Evolutionary conservation across 306 rosid genomes (phyloP).

Genomic region (Vigna trinervia): DNA sequence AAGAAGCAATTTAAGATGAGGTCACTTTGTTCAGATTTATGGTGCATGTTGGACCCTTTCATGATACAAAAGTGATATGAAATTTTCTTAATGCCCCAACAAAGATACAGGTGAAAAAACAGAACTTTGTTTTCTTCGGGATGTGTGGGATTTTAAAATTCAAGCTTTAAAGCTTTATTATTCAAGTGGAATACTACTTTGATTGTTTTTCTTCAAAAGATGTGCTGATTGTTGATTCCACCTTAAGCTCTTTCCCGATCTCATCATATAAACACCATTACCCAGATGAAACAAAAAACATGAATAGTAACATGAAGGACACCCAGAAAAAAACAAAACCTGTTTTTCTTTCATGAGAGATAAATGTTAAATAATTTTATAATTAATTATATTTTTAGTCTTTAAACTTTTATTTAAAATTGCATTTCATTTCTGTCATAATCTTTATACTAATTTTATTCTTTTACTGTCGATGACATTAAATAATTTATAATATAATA

Average conservation of each 20-base stretch:
- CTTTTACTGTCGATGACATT: no score
- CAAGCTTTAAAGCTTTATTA: conserved; percentile 42
- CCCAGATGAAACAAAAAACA: conserved; percentile 34
- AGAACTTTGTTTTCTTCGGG: conserved; percentile 51
- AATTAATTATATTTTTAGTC: no score
- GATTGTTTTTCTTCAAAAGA: conserved; percentile 66
- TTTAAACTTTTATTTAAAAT: no score
- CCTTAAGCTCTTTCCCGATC: conserved; percentile 45
- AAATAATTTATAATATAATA: no score
- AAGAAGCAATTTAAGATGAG: conserved; percentile 20
- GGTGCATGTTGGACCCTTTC: conserved; percentile 36
- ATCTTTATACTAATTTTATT: no score
- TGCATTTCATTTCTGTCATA: no score
- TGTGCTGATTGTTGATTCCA: conserved; percentile 54
- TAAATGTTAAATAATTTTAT: no score
- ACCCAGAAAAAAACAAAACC: no score
- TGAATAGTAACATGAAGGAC: conserved; percentile 26
- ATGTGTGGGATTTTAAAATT: conserved; percentile 49
- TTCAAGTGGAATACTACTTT: conserved; percentile 35
- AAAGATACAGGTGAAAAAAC: conserved; percentile 39
- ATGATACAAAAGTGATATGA: conserved; percentile 3
- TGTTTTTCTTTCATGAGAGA: no score
- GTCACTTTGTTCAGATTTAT: conserved; percentile 25
- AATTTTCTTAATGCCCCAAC: conserved; percentile 23
- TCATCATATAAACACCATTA: conserved; percentile 42